phyloP scores from a whole-genome alignment of 2,329 filamentous ascomycete genomes.

The Fusarium bactridioides region DNA sequence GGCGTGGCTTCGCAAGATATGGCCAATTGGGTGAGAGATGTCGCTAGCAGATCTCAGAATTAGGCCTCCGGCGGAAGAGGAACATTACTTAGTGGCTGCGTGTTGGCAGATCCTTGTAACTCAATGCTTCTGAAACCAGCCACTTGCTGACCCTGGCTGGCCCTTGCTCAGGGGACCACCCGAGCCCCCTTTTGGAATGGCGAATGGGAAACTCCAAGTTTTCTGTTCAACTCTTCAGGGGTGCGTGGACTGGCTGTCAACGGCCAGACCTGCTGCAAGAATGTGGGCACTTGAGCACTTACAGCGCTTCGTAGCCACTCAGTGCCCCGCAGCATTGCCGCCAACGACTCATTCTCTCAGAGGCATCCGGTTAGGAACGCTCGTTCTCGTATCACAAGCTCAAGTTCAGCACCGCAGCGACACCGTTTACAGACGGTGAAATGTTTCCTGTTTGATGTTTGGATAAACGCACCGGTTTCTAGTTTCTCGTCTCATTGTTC shows the following conservation, averaged over 20 bases:
- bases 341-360: conserved; percentile 26
- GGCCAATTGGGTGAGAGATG: conserved; percentile 37
- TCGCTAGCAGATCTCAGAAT: conserved; percentile 35
- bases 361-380: conserved; percentile 35
- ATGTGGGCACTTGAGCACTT: neutral
- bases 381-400: conserved; percentile 16
- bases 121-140: conserved; percentile 40
- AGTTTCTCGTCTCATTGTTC: conserved; percentile 12
- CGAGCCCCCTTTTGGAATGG: conserved; percentile 19
- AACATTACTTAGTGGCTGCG: conserved; percentile 32
- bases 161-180: conserved; percentile 26
- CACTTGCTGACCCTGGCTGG: conserved; percentile 28
- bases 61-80: conserved; percentile 16
- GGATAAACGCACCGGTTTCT: conserved; percentile 5
- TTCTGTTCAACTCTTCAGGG: conserved; percentile 26
- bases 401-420: conserved; percentile 7
- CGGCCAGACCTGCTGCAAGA: conserved; percentile 22
- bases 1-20: conserved; percentile 10
- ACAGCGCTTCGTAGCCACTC: conserved; percentile 36
- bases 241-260: conserved; percentile 21
- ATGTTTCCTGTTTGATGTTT: conserved; percentile 31
- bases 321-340: conserved; percentile 31
- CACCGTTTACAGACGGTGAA: conserved; percentile 7
- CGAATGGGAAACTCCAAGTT: conserved; percentile 16
- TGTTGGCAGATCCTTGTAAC: conserved; percentile 6